These are phyloP conservation scores for Bruguiera gymnorhiza DNA, from an alignment of 345 rosid genomes.

Conservation along the genomic window DNA sequence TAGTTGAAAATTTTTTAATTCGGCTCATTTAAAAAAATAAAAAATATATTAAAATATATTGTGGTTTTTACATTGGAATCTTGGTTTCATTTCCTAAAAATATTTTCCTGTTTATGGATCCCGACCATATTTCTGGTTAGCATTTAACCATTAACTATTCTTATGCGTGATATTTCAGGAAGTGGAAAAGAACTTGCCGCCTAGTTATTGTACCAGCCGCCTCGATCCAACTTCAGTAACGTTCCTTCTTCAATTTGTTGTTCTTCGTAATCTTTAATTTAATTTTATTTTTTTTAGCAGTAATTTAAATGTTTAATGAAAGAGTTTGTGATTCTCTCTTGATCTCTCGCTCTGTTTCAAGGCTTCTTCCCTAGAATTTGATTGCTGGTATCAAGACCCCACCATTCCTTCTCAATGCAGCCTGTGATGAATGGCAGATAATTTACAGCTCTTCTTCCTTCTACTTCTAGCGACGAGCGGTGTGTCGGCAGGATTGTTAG, in stretches of 20 bases:
- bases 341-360: constrained; percentile 13
- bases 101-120: background rate
- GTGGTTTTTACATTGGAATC: background rate
- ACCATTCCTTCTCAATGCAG: constrained; percentile 26
- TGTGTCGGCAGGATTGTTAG: too few relatives aligned
- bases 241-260: constrained; percentile 12
- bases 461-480: background rate
- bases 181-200: constrained; percentile 65
- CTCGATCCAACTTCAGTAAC: constrained; percentile 81
- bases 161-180: constrained; percentile 36
- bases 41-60: background rate
- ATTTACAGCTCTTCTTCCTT: background rate
- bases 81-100: background rate
- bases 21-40: too few relatives aligned
- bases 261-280: background rate
- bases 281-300: too few relatives aligned
- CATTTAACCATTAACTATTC: background rate
- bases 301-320: background rate
- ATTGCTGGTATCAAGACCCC: constrained; percentile 21
- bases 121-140: background rate
- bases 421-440: constrained; percentile 33
- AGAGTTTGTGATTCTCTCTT: constrained; percentile 13
- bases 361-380: constrained; percentile 35
- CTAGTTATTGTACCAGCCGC: constrained; percentile 59
- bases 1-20: background rate